These are phyloP conservation scores for Fragaria nilgerrensis DNA, from an alignment of 306 rosid genomes.

Conservation along the genomic window DNA sequence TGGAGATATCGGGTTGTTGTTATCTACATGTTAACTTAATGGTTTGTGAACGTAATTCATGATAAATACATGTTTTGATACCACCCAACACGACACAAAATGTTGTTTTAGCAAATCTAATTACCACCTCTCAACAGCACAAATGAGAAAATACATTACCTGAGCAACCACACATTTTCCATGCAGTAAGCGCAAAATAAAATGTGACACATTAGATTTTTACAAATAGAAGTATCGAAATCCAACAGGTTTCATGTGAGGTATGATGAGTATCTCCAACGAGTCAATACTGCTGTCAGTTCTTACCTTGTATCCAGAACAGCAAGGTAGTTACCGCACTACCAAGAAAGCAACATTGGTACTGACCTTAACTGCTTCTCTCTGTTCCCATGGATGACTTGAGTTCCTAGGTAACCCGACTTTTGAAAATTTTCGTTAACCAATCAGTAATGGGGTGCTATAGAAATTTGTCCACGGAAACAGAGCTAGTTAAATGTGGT, in stretches of 20 bases:
- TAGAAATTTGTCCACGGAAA: background rate
- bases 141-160: too few species aligned
- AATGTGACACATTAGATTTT: too few species aligned
- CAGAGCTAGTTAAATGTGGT: slow-evolving; percentile 36
- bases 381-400: background rate
- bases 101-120: too few species aligned
- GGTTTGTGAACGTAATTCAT: too few species aligned
- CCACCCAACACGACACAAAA: too few species aligned
- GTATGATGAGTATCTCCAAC: background rate
- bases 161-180: too few species aligned
- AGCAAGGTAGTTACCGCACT: background rate
- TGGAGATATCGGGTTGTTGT: too few species aligned
- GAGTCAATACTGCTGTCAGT: background rate
- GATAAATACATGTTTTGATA: too few species aligned
- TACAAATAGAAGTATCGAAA: too few species aligned
- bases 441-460: background rate
- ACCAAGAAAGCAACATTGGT: background rate
- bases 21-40: too few species aligned
- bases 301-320: background rate
- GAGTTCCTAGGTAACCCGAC: background rate
- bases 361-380: background rate
- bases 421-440: background rate
- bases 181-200: too few species aligned
- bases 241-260: background rate
- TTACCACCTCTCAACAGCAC: too few species aligned